A percentile compares a stretch with the other conserved stretches of the same genome.
Evolutionary conservation across 495 filamentous ascomycete genomes (phyloP).

Genomic region (Neurospora sp.): DNA sequence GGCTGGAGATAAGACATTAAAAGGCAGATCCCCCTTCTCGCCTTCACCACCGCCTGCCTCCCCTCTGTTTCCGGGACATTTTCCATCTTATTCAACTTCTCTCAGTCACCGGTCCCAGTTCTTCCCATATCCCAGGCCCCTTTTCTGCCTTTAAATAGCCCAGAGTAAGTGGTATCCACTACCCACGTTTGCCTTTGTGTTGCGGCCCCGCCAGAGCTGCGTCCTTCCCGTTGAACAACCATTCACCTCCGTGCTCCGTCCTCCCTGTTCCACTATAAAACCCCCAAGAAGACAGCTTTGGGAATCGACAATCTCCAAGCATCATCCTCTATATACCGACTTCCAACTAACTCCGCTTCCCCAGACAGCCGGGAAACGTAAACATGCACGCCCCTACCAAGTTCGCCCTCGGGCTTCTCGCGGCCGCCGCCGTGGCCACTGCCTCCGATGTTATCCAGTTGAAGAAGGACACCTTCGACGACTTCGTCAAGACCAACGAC

Average conservation of each 20-base stretch:
- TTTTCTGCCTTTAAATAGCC: conserved; percentile 19
- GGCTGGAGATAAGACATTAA: conserved; percentile 18
- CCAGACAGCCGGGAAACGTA: conserved; percentile 3
- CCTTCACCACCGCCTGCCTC: conserved; percentile 4
- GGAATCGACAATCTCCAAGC: not conserved
- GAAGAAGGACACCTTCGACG: conserved; percentile 73
- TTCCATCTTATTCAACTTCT: conserved; percentile 2
- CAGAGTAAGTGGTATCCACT: conserved; percentile 14
- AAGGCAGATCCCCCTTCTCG: conserved; percentile 5
- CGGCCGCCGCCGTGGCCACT: conserved; percentile 50
- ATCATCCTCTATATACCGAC: not conserved
- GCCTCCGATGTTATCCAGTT: conserved; percentile 75
- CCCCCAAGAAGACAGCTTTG: not conserved
- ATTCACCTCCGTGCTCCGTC: not conserved
- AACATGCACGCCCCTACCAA: conserved; percentile 24
- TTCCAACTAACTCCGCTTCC: not conserved
- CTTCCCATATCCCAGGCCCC: conserved; percentile 5
- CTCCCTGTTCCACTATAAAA: not conserved
- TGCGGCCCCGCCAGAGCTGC: not conserved
- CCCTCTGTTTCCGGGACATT: conserved; percentile 2
- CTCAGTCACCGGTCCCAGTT: not conserved
- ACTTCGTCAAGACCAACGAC: conserved; percentile 76
- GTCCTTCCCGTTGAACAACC: not conserved
- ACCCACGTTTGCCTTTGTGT: not conserved
- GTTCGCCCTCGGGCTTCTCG: conserved; percentile 45